Conservation (phyloP, 2,329 filamentous ascomycete genomes). For the Verticillium dahliae region DNA sequence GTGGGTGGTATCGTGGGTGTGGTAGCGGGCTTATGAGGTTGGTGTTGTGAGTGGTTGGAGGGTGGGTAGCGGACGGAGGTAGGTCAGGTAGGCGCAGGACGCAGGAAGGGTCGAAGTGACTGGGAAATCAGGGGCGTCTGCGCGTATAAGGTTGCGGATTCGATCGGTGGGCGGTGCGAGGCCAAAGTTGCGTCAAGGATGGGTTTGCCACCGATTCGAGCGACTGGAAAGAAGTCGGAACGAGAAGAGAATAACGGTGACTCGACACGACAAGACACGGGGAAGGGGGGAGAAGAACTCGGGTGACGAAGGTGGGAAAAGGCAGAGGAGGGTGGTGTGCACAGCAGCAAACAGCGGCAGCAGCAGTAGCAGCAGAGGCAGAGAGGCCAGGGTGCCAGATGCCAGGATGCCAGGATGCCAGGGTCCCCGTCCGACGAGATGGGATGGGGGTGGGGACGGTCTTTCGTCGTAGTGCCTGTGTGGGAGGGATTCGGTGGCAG, state of each 20-base stretch:
- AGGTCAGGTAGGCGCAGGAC: neutral
- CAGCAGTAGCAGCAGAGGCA: neutral
- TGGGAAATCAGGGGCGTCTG: neutral
- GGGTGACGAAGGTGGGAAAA: neutral
- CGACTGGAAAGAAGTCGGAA: neutral
- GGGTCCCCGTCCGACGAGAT: neutral
- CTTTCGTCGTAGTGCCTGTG: neutral
- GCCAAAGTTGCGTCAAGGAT: neutral
- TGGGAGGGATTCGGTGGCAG: slow-evolving; percentile 6
- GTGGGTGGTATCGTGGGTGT: neutral
- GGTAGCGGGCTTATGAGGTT: neutral
- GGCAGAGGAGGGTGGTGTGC: neutral
- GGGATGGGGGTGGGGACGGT: neutral
- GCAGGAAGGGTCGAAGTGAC: neutral
- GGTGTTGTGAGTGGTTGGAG: neutral
- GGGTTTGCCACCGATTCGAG: neutral
- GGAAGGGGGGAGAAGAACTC: neutral
- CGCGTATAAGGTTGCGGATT: neutral
- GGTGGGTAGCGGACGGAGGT: neutral
- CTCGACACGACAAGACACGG: neutral
- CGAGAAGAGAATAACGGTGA: neutral
- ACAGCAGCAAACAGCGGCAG: too few relatives aligned
- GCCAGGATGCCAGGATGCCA: neutral
- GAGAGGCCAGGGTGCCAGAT: neutral
- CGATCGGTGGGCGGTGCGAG: neutral